These are phyloP conservation scores for Thielaviopsis musarum DNA, from an alignment of 2,329 filamentous ascomycete genomes.

Conservation along the genomic window DNA sequence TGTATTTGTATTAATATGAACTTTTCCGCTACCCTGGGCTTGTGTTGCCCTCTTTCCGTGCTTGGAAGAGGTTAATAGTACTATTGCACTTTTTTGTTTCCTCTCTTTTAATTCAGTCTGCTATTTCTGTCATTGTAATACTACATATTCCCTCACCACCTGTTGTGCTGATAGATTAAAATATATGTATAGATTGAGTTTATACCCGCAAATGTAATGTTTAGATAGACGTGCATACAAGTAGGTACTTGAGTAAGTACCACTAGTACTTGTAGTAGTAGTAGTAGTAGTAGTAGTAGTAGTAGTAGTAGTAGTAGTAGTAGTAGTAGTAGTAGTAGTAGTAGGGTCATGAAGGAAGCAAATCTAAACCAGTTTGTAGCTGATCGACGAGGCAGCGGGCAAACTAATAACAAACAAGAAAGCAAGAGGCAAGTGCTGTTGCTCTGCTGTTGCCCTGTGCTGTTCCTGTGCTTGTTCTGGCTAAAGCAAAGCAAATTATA, in stretches of 20 bases:
- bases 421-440: too few species aligned
- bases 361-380: background rate
- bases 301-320: background rate
- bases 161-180: too few species aligned
- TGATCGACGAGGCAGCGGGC: background rate
- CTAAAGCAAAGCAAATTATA: too few species aligned
- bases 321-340: background rate
- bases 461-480: too few species aligned
- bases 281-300: background rate
- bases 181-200: background rate
- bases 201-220: background rate
- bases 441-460: too few species aligned
- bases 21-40: background rate
- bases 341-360: background rate
- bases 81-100: background rate
- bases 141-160: too few species aligned
- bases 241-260: background rate
- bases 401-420: too few species aligned
- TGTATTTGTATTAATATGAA: background rate
- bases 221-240: background rate
- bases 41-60: background rate
- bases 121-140: too few species aligned
- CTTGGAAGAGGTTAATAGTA: background rate
- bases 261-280: too few species aligned
- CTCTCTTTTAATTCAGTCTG: background rate